phyloP scores from a whole-genome alignment of 2,329 filamentous ascomycete genomes.

The Sarocladium strictum region DNA sequence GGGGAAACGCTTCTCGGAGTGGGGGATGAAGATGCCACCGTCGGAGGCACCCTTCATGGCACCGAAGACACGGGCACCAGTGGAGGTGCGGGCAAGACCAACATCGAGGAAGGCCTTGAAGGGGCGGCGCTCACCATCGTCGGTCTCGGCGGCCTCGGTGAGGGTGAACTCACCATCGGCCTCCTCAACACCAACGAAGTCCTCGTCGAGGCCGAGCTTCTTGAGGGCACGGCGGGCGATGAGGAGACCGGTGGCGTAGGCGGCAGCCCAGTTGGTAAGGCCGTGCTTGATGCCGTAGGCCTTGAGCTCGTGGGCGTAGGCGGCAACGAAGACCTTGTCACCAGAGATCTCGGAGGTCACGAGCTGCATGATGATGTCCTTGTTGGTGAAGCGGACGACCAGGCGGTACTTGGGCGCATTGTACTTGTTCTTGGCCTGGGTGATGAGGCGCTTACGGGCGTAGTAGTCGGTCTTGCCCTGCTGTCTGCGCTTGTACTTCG shows the following conservation, averaged over 20 bases:
- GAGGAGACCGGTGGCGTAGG: constrained; percentile 94
- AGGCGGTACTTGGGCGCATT: constrained; percentile 99
- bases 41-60: constrained; percentile 99
- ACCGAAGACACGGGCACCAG: constrained; percentile 97
- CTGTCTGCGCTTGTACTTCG: constrained; percentile 98
- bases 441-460: constrained; percentile 98
- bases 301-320: constrained; percentile 96
- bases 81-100: constrained; percentile 93
- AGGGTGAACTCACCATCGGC: constrained; percentile 91
- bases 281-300: constrained; percentile 97
- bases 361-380: constrained; percentile 98
- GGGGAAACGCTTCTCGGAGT: constrained; percentile 99
- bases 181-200: constrained; percentile 95
- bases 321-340: constrained; percentile 91
- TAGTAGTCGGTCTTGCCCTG: constrained; percentile 99
- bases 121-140: constrained; percentile 89
- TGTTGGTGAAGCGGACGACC: constrained; percentile 98
- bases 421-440: constrained; percentile 99
- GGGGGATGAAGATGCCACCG: constrained; percentile 92
- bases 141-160: constrained; percentile 88
- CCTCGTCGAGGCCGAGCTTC: constrained; percentile 93
- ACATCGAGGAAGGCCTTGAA: constrained; percentile 99
- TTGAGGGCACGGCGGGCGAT: constrained; percentile 93
- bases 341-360: constrained; percentile 92
- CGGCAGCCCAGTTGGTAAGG: constrained; percentile 99